Evolutionary conservation across 2,329 filamentous ascomycete genomes (phyloP), one percentile per base, ranked within the genome.

Genomic region (Penicillium sumatraense): DNA sequence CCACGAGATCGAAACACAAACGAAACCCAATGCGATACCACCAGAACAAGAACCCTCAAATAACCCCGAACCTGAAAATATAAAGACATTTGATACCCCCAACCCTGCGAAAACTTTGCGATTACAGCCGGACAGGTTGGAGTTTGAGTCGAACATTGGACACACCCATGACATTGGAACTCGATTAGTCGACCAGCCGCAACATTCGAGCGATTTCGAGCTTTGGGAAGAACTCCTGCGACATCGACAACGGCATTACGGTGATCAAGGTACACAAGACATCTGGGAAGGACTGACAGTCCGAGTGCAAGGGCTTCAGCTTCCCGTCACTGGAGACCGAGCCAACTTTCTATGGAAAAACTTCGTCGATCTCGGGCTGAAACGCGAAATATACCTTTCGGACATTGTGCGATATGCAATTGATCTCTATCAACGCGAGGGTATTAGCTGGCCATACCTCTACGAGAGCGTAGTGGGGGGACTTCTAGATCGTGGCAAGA

Each of bases 151-250:
- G 9, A 70, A 78, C 47, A 59, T 79, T 20, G 73, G 73, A 33
- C 69, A 74, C 55, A 65, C 59, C 40, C 53, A 65, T 27, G 62
- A 67, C n/a, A 59, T 73, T 48, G 73, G 75, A 31, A 66, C 63
- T 20, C 73, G 74, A 38, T 59, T 80, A 26, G 64, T 78, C 26
- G 75, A 80, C 49, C 54, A 65, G 31, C 62, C 69, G 4, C 57
- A 49, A 5, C 56, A 66, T 55, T 63, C 62, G 21, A 56, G 70
- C 38, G 69, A 80, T 58, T 71, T 78, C 50, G 62, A 68, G n/a
- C 66, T 80, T 13, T 80, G 78, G 78, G 72, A 73, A 36, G 72
- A 79, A 40, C 60, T 80, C 23, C 66, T 80, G n/a, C 64, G 70
- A 10, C 77, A 76, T 57, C 72, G 75, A 23, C 74, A 75, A 56